Evolutionary conservation across 257 asterid genomes (phyloP).

Genomic region (Cinchona pubescens): DNA sequence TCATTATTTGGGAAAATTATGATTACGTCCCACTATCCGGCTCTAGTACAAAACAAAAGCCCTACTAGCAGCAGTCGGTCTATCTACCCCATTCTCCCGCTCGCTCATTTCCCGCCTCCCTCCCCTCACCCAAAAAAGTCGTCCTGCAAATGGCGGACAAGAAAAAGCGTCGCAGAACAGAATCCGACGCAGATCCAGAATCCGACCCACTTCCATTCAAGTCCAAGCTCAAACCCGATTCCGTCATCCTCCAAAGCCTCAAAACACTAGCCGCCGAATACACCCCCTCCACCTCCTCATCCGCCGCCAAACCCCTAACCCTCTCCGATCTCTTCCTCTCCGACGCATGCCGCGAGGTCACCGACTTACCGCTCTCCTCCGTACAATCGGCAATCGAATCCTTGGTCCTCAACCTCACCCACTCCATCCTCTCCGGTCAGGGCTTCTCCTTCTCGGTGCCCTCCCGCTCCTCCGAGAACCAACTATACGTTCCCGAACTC

Average conservation of each 20-base stretch:
- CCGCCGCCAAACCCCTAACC: conserved; percentile 43
- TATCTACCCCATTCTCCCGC: too few species aligned
- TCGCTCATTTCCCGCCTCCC: conserved; percentile 44
- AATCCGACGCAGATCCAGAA: conserved; percentile 39
- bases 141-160: conserved; percentile 54
- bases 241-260: conserved; percentile 52
- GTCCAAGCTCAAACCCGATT: conserved; percentile 61
- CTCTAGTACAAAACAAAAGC: too few species aligned
- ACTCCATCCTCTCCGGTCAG: conserved; percentile 68
- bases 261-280: conserved; percentile 39
- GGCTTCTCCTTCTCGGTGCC: conserved; percentile 79
- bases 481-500: conserved; percentile 83
- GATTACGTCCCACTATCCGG: background rate
- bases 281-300: conserved; percentile 35
- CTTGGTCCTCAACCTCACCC: conserved; percentile 54
- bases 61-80: too few species aligned
- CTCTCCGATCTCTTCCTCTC: conserved; percentile 71
- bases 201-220: conserved; percentile 53
- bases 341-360: conserved; percentile 72
- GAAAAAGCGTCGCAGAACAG: conserved; percentile 71
- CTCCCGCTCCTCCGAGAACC: conserved; percentile 81
- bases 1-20: background rate
- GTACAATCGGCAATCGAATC: conserved; percentile 65
- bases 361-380: conserved; percentile 65
- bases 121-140: background rate